phyloP scores from a whole-genome alignment of 805 yeast genomes.

The Kluyveromyces starmeri region DNA sequence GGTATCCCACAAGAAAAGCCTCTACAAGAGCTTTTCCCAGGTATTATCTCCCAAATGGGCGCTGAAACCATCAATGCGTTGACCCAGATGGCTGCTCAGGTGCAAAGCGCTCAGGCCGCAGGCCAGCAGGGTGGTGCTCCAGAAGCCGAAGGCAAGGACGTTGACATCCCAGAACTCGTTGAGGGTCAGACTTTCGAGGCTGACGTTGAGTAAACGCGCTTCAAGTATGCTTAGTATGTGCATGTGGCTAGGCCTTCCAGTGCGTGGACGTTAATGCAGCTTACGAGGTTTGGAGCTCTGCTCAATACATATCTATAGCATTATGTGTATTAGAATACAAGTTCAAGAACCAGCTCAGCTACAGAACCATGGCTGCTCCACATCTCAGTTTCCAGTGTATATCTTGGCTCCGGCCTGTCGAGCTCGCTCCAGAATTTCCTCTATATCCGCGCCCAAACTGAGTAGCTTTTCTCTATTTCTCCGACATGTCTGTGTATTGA shows the following conservation, averaged over 20 bases:
- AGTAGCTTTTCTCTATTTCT: slow-evolving; percentile 53
- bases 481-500: slow-evolving; percentile 65
- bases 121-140: slow-evolving; percentile 41
- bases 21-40: slow-evolving; percentile 86
- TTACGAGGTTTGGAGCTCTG: too few relatives aligned
- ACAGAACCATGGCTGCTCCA: too few relatives aligned
- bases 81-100: slow-evolving; percentile 81
- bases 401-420: slow-evolving; percentile 22
- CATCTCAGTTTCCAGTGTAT: too few relatives aligned
- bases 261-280: too few relatives aligned
- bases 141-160: slow-evolving; percentile 48
- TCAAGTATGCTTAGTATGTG: too few relatives aligned
- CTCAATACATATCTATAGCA: too few relatives aligned
- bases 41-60: slow-evolving; percentile 91
- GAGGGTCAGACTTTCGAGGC: slow-evolving; percentile 26
- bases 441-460: slow-evolving; percentile 32
- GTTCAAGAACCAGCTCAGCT: too few relatives aligned
- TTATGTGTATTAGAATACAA: too few relatives aligned
- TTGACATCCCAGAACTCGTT: slow-evolving; percentile 52
- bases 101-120: slow-evolving; percentile 52
- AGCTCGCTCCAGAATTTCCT: slow-evolving; percentile 26
- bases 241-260: too few relatives aligned
- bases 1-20: slow-evolving; percentile 93
- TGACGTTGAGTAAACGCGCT: slow-evolving; percentile 33
- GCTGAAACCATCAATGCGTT: slow-evolving; percentile 88